A percentile compares a stretch with the other conserved stretches of the same genome.
These are phyloP conservation scores for Sporisorium graminicola DNA, from an alignment of 1,284 basidiomycete genomes.

Conservation along the genomic window DNA sequence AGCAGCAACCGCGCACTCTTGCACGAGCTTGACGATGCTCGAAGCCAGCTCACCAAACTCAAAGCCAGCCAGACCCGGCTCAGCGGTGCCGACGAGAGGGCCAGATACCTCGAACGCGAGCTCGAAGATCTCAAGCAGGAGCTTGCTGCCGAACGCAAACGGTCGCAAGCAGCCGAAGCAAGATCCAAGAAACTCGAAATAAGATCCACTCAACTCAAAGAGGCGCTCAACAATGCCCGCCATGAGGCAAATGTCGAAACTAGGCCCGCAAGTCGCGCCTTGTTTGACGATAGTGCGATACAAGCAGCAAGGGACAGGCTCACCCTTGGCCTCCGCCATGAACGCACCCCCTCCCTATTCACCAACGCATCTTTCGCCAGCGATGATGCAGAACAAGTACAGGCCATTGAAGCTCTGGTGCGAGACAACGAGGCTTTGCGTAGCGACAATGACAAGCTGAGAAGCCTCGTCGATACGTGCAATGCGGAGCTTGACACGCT, in stretches of 20 bases:
- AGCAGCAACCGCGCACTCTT: constrained; percentile 80
- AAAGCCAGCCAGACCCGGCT: constrained; percentile 79
- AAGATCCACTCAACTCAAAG: constrained; percentile 33
- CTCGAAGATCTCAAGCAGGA: constrained; percentile 88
- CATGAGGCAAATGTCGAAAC: constrained; percentile 23
- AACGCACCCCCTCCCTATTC: constrained; percentile 21
- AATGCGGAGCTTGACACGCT: constrained; percentile 57
- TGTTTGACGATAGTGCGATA: constrained; percentile 39
- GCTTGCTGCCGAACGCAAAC: constrained; percentile 79
- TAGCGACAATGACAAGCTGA: constrained; percentile 46
- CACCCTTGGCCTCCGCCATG: constrained; percentile 30
- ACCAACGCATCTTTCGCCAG: constrained; percentile 4
- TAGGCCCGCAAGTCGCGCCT: constrained; percentile 9
- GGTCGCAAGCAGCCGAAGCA: constrained; percentile 79
- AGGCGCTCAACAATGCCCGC: constrained; percentile 41
- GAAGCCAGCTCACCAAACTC: constrained; percentile 78
- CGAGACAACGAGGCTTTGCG: constrained; percentile 56
- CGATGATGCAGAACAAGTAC: constrained; percentile 20
- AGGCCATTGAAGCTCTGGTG: constrained; percentile 35
- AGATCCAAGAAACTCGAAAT: constrained; percentile 74
- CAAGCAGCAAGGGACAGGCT: constrained; percentile 41
- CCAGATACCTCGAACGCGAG: constrained; percentile 71
- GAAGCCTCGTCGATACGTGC: constrained; percentile 48
- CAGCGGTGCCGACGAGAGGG: constrained; percentile 70
- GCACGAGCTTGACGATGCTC: constrained; percentile 83